Percentiles rank a stretch among this genome's conserved stretches.
Conservation (phyloP, 2,329 filamentous ascomycete genomes). For the Tolypocladium endophyticum region DNA sequence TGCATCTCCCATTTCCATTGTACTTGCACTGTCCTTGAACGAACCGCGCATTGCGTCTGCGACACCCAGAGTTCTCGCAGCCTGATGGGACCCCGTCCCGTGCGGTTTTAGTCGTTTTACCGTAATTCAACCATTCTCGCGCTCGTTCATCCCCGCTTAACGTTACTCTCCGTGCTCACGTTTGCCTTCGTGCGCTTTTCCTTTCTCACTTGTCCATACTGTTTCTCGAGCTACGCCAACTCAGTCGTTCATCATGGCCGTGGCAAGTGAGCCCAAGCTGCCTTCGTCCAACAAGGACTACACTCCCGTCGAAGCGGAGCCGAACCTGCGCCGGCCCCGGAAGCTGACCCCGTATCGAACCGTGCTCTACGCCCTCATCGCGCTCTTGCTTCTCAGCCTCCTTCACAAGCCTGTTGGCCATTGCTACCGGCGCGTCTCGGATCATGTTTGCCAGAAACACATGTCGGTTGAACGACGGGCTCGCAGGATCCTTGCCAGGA, state of each 20-base stretch:
- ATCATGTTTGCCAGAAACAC: conserved; percentile 15
- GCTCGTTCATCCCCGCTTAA: neutral
- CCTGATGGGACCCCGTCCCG: neutral
- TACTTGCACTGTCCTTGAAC: neutral
- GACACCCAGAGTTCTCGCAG: neutral
- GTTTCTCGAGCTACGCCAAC: neutral
- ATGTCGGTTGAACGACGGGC: conserved; percentile 33
- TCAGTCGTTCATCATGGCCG: neutral
- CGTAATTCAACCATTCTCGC: neutral
- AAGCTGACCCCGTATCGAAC: conserved; percentile 14
- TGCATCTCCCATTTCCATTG: neutral
- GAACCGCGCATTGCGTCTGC: neutral
- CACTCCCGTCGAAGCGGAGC: neutral
- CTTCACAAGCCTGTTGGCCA: conserved; percentile 13
- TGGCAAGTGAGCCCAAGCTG: neutral
- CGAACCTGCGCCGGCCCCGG: neutral
- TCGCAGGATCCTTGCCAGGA: conserved; percentile 31
- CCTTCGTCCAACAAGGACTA: conserved; percentile 1
- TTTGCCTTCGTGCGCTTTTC: neutral
- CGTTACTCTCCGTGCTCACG: too few relatives aligned
- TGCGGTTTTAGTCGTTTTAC: neutral
- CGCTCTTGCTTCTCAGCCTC: conserved; percentile 15
- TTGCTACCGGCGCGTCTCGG: conserved; percentile 12
- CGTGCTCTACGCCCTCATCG: conserved; percentile 12
- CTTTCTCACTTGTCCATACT: neutral